Evolutionary conservation across 148 eudicot genomes (phyloP), one percentile per base, ranked within the genome.

Genomic region (Oxyria digyna): DNA sequence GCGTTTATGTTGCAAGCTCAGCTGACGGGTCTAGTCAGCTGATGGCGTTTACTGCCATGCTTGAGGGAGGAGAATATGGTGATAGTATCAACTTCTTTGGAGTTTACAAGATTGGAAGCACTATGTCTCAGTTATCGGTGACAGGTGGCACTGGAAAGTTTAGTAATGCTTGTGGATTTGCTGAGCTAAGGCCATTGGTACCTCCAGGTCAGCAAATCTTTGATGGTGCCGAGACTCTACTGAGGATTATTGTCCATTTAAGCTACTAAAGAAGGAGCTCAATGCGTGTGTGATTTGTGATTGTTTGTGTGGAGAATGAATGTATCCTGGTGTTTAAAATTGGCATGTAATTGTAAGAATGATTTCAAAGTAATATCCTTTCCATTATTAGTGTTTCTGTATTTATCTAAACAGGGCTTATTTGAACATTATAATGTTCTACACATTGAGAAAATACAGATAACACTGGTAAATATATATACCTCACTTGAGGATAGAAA

Each of bases 61-160:
- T 94, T 54, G 99, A 94, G 72, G 99, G 99, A 14, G 99, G 99
- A 17, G 99, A 94, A 50, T 94, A 88, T 46, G 99, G 97, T 0
- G 99, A 94, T 66, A 94, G 97, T 70, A 78, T 94, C 62, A 94
- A 94, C 81, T 88, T 94, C 71, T 94, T 87, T 40, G 97, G 97
- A 0, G 90, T 94, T n/a, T 94, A 79, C 49, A 87, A 62, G 83
- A 91, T 94, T 49, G 91, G 84, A 20, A 91, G 96, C 37, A 66
- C 92, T 12, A 73, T 85, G 83, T 94, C 97, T 0, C 78, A 83
- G 35, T 65, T 94, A 64, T 94, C 99, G 0, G 81, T 94, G 14
- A 94, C 96, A 0, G 99, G 99, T 24, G 97, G 99, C 5, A 94
- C 97, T 0, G 99, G 99, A 0, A 94, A 88, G 80, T 93, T 89